Evolutionary conservation across 2,329 filamentous ascomycete genomes (phyloP).

Genomic region (Beauveria scarabaeidicola): DNA sequence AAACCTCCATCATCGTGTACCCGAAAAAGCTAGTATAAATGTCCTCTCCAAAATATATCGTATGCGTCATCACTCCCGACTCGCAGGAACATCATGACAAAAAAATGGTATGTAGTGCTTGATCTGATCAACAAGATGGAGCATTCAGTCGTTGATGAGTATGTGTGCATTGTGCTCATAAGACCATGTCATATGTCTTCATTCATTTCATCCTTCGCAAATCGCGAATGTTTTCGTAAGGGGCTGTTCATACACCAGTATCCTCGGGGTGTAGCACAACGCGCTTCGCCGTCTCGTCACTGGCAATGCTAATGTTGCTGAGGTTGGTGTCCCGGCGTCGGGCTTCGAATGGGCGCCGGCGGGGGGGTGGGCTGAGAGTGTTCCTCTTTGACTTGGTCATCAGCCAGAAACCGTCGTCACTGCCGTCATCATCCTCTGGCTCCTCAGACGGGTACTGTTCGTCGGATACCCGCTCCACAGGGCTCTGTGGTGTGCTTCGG

Average conservation of each 20-base stretch:
- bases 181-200: conserved; percentile 6
- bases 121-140: not conserved
- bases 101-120: not conserved
- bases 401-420: conserved; percentile 45
- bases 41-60: not conserved
- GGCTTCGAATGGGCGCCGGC: conserved; percentile 25
- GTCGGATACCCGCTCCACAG: conserved; percentile 5
- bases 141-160: not conserved
- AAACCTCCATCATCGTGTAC: not conserved
- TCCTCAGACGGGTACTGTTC: conserved; percentile 20
- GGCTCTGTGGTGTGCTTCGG: conserved; percentile 10
- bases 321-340: conserved; percentile 51
- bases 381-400: conserved; percentile 47
- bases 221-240: not conserved
- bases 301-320: conserved; percentile 52
- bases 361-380: conserved; percentile 18
- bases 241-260: not conserved
- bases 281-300: conserved; percentile 57
- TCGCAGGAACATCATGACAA: not conserved
- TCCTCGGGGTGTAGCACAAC: conserved; percentile 31
- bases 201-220: conserved; percentile 1
- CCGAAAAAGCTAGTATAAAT: not conserved
- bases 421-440: conserved; percentile 41
- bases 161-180: not conserved
- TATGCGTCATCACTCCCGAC: not conserved